Conservation (phyloP, 1,284 basidiomycete species). For the Malassezia obtusa region DNA sequence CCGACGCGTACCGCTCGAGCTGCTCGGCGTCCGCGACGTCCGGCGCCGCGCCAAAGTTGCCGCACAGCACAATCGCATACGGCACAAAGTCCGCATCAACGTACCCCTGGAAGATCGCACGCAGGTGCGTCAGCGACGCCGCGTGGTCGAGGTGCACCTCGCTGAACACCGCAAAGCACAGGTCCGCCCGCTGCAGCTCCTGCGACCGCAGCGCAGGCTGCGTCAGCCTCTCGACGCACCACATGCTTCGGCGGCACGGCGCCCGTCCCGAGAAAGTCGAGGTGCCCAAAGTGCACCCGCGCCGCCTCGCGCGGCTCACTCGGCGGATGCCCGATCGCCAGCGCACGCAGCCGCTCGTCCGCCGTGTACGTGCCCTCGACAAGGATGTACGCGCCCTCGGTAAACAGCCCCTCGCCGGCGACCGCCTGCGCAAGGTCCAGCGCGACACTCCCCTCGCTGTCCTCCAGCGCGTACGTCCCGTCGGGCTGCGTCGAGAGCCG, state of each 20-base stretch:
- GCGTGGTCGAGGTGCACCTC: slow-evolving; percentile 91
- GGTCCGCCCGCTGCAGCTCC: slow-evolving; percentile 49
- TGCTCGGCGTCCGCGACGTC: slow-evolving; percentile 62
- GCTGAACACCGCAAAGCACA: slow-evolving; percentile 79
- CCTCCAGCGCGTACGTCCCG: slow-evolving; percentile 80
- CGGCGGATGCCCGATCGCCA: slow-evolving; percentile 93
- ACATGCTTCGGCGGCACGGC: slow-evolving; percentile 63
- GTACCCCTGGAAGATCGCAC: slow-evolving; percentile 81
- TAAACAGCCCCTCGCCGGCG: slow-evolving; percentile 91
- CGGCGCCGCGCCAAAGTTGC: slow-evolving; percentile 78
- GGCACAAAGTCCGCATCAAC: slow-evolving; percentile 73
- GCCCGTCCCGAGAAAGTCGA: slow-evolving; percentile 17
- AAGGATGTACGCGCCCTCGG: slow-evolving; percentile 86
- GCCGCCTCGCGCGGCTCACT: slow-evolving; percentile 32
- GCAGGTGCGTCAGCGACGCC: slow-evolving; percentile 66
- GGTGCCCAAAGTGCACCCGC: slow-evolving; percentile 17
- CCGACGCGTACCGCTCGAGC: slow-evolving; percentile 70
- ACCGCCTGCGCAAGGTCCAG: slow-evolving; percentile 73
- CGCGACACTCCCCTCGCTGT: slow-evolving; percentile 79
- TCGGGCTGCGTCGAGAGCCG: slow-evolving; percentile 83
- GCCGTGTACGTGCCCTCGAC: slow-evolving; percentile 94
- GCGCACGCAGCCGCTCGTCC: slow-evolving; percentile 74
- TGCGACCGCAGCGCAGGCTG: slow-evolving; percentile 20
- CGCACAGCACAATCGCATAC: slow-evolving; percentile 76
- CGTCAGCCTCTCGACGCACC: slow-evolving; percentile 52